Evolutionary conservation across 2,329 filamentous ascomycete genomes (phyloP).

Genomic region (Atkinsonella texensis): DNA sequence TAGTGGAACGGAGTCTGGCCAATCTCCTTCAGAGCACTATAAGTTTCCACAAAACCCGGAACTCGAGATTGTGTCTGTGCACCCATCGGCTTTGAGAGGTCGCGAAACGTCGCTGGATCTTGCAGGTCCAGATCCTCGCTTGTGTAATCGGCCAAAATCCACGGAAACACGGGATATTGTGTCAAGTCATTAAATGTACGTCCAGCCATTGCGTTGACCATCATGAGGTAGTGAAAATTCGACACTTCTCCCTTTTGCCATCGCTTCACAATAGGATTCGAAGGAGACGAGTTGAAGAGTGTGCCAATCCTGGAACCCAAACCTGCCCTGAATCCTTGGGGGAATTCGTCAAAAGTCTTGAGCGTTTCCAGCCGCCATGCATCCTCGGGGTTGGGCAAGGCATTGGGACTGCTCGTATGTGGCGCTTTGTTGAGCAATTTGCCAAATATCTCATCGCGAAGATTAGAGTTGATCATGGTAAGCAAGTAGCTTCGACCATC

Average conservation of each 20-base stretch:
- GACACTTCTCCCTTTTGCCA: slow-evolving; percentile 95
- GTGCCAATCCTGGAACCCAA: slow-evolving; percentile 84
- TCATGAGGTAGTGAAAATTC: slow-evolving; percentile 98
- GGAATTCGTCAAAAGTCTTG: slow-evolving; percentile 48
- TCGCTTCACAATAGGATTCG: slow-evolving; percentile 73
- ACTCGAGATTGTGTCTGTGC: slow-evolving; percentile 71
- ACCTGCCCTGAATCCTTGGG: slow-evolving; percentile 58
- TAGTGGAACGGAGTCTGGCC: slow-evolving; percentile 92
- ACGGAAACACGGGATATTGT: slow-evolving; percentile 96
- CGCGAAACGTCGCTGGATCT: slow-evolving; percentile 75
- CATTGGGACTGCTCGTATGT: slow-evolving; percentile 59
- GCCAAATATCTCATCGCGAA: slow-evolving; percentile 69
- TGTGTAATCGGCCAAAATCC: slow-evolving; percentile 91
- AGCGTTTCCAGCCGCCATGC: slow-evolving; percentile 84
- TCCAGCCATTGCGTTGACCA: slow-evolving; percentile 94
- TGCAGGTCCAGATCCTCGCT: slow-evolving; percentile 83
- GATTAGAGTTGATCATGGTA: slow-evolving; percentile 62
- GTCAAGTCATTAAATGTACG: slow-evolving; percentile 96
- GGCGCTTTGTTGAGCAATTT: slow-evolving; percentile 70
- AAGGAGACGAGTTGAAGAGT: slow-evolving; percentile 74
- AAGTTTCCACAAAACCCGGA: slow-evolving; percentile 69
- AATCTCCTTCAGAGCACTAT: slow-evolving; percentile 82
- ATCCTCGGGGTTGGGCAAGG: slow-evolving; percentile 69
- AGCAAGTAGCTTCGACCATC: slow-evolving; percentile 92
- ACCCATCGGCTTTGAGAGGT: slow-evolving; percentile 93